Evolutionary conservation across 345 rosid genomes (phyloP).

Genomic region (Eucalyptus camaldulensis): DNA sequence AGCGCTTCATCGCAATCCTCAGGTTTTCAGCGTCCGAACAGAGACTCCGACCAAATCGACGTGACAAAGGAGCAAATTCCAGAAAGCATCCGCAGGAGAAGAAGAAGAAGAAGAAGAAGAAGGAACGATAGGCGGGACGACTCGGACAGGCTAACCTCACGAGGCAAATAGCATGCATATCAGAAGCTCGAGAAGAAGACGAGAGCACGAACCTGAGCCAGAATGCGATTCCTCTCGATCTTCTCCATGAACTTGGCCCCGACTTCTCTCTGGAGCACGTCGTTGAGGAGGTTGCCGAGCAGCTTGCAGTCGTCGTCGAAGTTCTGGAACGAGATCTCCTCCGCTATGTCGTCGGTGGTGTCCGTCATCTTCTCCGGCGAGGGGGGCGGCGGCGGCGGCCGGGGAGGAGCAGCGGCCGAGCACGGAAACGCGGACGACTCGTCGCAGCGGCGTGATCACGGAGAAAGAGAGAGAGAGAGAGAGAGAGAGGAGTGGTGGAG

Average conservation of each 20-base stretch:
- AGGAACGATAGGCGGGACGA: background rate
- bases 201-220: constrained; percentile 56
- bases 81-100: background rate
- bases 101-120: fast-evolving
- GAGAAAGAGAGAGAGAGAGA: background rate
- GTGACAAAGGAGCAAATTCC: background rate
- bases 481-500: background rate
- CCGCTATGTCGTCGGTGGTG: constrained; percentile 90
- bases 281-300: constrained; percentile 76
- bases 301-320: constrained; percentile 92
- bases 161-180: background rate
- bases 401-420: background rate
- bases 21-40: background rate
- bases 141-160: background rate
- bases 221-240: constrained; percentile 60
- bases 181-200: background rate
- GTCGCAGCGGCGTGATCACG: background rate
- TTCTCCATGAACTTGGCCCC: constrained; percentile 56
- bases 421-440: background rate
- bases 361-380: constrained; percentile 53
- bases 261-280: constrained; percentile 75
- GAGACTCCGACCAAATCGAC: background rate
- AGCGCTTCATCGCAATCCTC: background rate
- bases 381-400: background rate
- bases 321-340: constrained; percentile 87